Percentiles rank a stretch among this genome's conserved stretches.
These are phyloP conservation scores for Beta macrorhiza DNA, from an alignment of 179 eudicot genomes.

Conservation along the genomic window DNA sequence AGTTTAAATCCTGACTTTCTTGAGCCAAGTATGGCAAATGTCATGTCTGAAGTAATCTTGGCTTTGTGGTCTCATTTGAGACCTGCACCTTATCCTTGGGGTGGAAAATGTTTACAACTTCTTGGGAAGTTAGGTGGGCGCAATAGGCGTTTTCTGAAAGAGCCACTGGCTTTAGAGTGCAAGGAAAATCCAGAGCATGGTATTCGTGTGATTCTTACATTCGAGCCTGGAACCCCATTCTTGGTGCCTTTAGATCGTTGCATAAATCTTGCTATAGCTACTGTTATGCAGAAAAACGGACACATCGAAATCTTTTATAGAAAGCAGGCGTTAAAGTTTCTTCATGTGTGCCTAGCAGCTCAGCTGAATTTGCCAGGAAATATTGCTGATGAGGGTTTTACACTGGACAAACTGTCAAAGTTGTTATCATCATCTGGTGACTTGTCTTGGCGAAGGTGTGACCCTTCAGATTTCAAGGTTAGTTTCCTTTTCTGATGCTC, in stretches of 20 bases:
- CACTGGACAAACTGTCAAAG: conserved; percentile 56
- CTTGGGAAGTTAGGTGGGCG: conserved; percentile 99
- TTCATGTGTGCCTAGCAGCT: conserved; percentile 84
- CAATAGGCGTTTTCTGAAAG: conserved; percentile 92
- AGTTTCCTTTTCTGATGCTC: conserved; percentile 15
- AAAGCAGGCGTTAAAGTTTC: conserved; percentile 87
- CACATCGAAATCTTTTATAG: conserved; percentile 79
- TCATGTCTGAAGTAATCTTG: conserved; percentile 92
- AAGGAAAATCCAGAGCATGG: conserved; percentile 99
- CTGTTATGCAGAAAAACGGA: conserved; percentile 80
- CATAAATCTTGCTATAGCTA: conserved; percentile 88
- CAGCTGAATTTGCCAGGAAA: conserved; percentile 91
- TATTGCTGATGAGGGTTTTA: conserved; percentile 57
- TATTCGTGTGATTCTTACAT: conserved; percentile 92
- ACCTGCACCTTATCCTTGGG: conserved; percentile 95
- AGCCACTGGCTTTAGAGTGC: conserved; percentile 94
- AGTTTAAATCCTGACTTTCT: conserved; percentile 97
- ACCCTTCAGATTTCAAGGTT: conserved; percentile 84
- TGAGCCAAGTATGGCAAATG: conserved; percentile 99
- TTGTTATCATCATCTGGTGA: conserved; percentile 62
- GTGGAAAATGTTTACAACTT: conserved; percentile 88
- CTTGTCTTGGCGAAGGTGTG: conserved; percentile 74
- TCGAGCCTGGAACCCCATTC: conserved; percentile 95
- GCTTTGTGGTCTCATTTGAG: conserved; percentile 95
- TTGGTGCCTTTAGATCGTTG: conserved; percentile 97